Conservation (phyloP, 164 flowering plant species). For the Platanus orientalis region DNA sequence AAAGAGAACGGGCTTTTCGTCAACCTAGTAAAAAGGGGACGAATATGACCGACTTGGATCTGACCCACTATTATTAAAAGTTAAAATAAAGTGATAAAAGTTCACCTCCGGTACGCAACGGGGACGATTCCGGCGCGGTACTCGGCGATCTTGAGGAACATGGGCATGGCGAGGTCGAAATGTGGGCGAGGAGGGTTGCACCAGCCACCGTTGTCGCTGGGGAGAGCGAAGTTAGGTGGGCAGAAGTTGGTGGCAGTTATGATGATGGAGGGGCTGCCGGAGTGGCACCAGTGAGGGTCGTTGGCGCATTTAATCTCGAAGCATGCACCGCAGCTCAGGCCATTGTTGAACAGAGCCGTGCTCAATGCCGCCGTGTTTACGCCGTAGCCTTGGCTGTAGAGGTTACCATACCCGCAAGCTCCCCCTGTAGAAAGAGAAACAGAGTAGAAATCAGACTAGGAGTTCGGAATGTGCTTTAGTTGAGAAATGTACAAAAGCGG, state of each 20-base stretch:
- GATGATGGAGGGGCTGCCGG: constrained; percentile 47
- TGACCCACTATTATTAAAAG: constrained; percentile 1
- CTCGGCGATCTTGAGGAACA: constrained; percentile 50
- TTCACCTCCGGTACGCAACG: constrained; percentile 43
- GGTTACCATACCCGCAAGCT: constrained; percentile 56
- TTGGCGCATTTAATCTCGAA: constrained; percentile 46
- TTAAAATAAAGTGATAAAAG: not conserved
- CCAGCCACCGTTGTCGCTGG: constrained; percentile 59
- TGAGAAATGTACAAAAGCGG: too few relatives aligned
- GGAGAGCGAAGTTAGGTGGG: constrained; percentile 48
- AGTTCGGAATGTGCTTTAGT: too few relatives aligned
- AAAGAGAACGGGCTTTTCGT: not conserved
- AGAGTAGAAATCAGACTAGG: too few relatives aligned
- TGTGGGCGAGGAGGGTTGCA: constrained; percentile 63
- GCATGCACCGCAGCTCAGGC: constrained; percentile 53
- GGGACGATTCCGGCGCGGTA: constrained; percentile 60
- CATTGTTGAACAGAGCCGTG: constrained; percentile 53
- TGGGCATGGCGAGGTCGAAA: constrained; percentile 59
- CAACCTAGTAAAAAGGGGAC: not conserved
- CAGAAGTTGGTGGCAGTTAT: constrained; percentile 61
- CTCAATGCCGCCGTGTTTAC: constrained; percentile 56
- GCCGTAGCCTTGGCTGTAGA: constrained; percentile 59
- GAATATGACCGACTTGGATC: not conserved
- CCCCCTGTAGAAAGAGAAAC: constrained; percentile 31
- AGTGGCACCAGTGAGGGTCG: constrained; percentile 43